These are phyloP conservation scores for Beauveria asiatica DNA, from an alignment of 2,329 filamentous ascomycete genomes.

Conservation along the genomic window DNA sequence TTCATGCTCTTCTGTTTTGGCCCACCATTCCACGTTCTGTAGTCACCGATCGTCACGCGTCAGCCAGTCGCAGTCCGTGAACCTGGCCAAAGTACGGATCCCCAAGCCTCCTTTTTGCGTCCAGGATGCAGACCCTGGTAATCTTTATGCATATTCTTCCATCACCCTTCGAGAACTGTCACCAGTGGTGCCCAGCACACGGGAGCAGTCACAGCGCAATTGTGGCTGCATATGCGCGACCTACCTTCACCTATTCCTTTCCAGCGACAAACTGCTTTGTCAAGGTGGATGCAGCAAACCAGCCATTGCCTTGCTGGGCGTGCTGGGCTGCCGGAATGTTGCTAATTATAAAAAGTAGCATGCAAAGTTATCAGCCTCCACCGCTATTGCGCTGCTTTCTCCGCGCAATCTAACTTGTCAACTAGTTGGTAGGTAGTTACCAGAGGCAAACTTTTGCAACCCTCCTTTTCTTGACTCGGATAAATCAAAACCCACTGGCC, in stretches of 20 bases:
- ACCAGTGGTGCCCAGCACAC: not conserved
- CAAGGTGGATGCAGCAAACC: not conserved
- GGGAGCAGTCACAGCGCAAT: not conserved
- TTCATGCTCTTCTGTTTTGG: conserved; percentile 13
- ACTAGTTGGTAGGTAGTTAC: not conserved
- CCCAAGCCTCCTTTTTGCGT: not conserved
- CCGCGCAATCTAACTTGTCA: not conserved
- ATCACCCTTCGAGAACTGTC: not conserved
- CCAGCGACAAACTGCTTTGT: not conserved
- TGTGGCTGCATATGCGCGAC: not conserved
- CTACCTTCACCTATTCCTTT: not conserved
- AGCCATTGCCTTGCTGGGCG: not conserved
- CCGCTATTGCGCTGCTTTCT: not conserved
- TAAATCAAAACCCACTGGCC: not conserved
- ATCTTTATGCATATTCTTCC: conserved; percentile 5
- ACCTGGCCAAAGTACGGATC: not conserved
- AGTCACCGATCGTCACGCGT: not conserved
- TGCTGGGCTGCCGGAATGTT: not conserved
- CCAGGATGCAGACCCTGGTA: not conserved
- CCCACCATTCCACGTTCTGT: conserved; percentile 4
- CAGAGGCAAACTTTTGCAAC: not conserved
- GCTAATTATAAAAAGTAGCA: not conserved
- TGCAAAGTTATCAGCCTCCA: not conserved
- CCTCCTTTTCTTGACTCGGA: not conserved
- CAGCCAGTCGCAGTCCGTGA: not conserved